A percentile compares a stretch with the other conserved stretches of the same genome.
Evolutionary conservation across 352 stramenopile species (phyloP).

Genomic region (Ophiocytium majus): DNA sequence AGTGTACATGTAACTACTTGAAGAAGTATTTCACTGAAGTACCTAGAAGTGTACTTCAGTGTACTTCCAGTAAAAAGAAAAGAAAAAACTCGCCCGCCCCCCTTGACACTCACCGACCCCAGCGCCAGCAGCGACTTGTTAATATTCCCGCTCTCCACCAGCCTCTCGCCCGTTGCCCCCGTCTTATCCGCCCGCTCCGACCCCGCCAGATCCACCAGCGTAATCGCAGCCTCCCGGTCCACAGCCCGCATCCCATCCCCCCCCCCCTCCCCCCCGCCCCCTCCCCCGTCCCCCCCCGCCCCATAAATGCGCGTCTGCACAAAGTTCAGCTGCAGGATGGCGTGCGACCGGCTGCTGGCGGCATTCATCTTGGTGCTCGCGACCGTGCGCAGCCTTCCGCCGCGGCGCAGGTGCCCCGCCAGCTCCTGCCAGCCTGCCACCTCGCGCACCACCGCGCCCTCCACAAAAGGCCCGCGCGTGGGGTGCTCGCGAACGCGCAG

Average conservation of each 20-base stretch:
- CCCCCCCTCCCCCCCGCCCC: not conserved
- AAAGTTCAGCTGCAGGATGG: constrained; percentile 70
- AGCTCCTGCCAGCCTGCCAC: constrained; percentile 71
- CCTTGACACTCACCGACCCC: too few species aligned
- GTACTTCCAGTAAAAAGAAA: too few species aligned
- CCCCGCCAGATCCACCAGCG: constrained; percentile 94
- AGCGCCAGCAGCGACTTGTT: constrained; percentile 70
- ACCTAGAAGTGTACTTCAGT: too few species aligned
- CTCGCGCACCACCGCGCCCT: constrained; percentile 70
- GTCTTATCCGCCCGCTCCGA: constrained; percentile 91
- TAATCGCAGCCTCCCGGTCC: constrained; percentile 71
- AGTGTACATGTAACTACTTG: too few species aligned
- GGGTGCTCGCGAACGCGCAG: constrained; percentile 77
- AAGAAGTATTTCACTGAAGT: too few species aligned
- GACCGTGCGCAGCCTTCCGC: constrained; percentile 48
- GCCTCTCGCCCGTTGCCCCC: constrained; percentile 58
- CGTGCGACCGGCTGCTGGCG: constrained; percentile 87
- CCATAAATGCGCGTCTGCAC: not conserved
- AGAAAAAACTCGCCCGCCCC: too few species aligned
- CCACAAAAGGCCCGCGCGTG: constrained; percentile 78
- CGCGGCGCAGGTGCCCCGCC: constrained; percentile 58
- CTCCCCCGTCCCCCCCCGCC: not conserved
- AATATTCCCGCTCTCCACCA: constrained; percentile 71
- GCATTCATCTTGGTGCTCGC: constrained; percentile 91
- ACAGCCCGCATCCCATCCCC: not conserved